phyloP scores from a whole-genome alignment of 805 yeast species.

The Yarrowia yakushimensis region DNA sequence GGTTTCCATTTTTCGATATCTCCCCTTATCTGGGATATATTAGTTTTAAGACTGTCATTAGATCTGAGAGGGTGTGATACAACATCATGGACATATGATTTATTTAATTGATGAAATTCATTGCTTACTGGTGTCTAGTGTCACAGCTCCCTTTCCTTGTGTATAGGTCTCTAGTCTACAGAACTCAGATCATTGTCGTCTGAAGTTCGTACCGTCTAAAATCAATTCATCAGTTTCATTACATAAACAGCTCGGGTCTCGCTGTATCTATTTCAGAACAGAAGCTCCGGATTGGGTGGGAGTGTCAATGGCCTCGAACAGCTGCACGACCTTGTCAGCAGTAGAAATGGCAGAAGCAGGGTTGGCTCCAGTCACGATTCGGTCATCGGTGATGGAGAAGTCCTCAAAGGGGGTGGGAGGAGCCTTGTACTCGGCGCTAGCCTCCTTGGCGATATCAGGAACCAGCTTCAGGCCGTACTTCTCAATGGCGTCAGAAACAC shows the following conservation, averaged over 20 bases:
- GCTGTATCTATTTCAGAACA: background rate
- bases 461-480: constrained; percentile 36
- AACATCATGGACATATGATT: too few relatives aligned
- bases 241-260: background rate
- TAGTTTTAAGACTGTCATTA: too few relatives aligned
- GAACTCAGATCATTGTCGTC: too few relatives aligned
- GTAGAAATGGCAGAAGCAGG: constrained; percentile 55
- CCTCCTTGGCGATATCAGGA: constrained; percentile 40
- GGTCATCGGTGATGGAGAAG: constrained; percentile 52
- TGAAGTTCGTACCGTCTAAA: too few relatives aligned
- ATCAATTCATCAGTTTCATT: too few relatives aligned
- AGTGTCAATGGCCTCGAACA: constrained; percentile 1
- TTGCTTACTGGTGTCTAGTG: too few relatives aligned
- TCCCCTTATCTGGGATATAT: too few relatives aligned
- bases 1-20: too few relatives aligned
- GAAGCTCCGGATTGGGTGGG: constrained; percentile 16
- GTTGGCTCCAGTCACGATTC: constrained; percentile 62
- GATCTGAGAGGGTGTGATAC: too few relatives aligned
- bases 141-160: too few relatives aligned
- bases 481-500: constrained; percentile 28
- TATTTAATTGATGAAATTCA: too few relatives aligned
- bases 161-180: too few relatives aligned
- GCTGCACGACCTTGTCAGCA: constrained; percentile 38
- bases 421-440: constrained; percentile 45
- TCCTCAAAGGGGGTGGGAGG: constrained; percentile 54